Evolutionary conservation across 257 asterid genomes (phyloP).

Genomic region (Cinchona pubescens): DNA sequence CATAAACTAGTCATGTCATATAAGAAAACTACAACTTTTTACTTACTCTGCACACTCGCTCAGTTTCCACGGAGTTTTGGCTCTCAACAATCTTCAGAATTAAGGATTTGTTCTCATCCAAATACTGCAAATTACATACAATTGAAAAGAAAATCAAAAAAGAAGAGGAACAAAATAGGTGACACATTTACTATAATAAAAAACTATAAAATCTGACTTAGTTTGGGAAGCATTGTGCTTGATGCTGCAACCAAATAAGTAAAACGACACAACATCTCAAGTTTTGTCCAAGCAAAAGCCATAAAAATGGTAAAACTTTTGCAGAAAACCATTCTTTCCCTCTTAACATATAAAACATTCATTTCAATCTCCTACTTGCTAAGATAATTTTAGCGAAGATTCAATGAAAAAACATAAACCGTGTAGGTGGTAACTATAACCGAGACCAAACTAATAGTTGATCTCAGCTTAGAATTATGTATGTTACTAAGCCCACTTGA

Average conservation of each 20-base stretch:
- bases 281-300: background rate
- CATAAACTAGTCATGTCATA: background rate
- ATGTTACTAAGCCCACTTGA: background rate
- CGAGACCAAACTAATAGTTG: background rate
- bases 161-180: background rate
- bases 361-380: background rate
- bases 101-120: conserved; percentile 95
- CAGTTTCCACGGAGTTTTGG: conserved; percentile 90
- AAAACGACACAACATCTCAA: background rate
- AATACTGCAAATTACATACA: conserved; percentile 46
- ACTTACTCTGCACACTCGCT: conserved; percentile 95
- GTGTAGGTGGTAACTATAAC: background rate
- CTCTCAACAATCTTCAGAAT: conserved; percentile 96
- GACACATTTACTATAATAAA: background rate
- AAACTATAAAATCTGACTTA: background rate
- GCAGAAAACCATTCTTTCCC: no score
- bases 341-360: background rate
- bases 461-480: background rate
- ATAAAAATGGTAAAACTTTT: background rate
- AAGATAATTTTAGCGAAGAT: background rate
- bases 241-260: background rate
- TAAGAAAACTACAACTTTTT: background rate
- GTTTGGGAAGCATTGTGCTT: background rate
- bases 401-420: background rate
- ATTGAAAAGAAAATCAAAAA: background rate